These are phyloP conservation scores for Mallotus nudiflorus DNA, from an alignment of 345 rosid genomes.

Conservation along the genomic window DNA sequence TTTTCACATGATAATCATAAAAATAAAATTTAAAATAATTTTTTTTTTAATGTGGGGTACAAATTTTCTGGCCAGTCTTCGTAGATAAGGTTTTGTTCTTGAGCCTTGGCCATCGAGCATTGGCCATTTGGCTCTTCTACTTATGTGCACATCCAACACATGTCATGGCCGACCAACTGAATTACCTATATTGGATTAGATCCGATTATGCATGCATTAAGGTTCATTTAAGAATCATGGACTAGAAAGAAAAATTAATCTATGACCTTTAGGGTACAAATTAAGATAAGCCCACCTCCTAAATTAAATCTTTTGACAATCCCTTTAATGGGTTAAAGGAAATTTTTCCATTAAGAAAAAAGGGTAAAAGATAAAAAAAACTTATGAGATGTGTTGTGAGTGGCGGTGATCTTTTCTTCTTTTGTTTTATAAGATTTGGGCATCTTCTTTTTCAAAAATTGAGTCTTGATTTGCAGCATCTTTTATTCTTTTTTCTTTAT, in stretches of 20 bases:
- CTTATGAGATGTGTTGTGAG: neutral
- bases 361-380: no score
- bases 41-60: neutral
- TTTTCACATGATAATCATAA: neutral
- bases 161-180: conserved; percentile 32
- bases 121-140: no score
- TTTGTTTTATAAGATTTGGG: conserved; percentile 16
- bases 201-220: conserved; percentile 10
- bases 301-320: no score
- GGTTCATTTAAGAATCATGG: conserved; percentile 7
- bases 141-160: neutral
- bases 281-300: no score
- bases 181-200: conserved; percentile 15
- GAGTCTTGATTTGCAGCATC: conserved; percentile 35
- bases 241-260: no score
- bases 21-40: no score
- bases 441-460: conserved; percentile 30
- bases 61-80: neutral
- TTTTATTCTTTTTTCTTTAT: conserved; percentile 3
- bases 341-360: no score
- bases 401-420: neutral
- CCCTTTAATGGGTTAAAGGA: no score
- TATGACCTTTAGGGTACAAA: no score
- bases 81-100: no score
- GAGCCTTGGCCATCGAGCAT: no score